A percentile compares a stretch with the other conserved stretches of the same genome.
Evolutionary conservation across 371 early-diverging fungal genomes (phyloP).

Genomic region (Lichtheimia corymbifera): DNA sequence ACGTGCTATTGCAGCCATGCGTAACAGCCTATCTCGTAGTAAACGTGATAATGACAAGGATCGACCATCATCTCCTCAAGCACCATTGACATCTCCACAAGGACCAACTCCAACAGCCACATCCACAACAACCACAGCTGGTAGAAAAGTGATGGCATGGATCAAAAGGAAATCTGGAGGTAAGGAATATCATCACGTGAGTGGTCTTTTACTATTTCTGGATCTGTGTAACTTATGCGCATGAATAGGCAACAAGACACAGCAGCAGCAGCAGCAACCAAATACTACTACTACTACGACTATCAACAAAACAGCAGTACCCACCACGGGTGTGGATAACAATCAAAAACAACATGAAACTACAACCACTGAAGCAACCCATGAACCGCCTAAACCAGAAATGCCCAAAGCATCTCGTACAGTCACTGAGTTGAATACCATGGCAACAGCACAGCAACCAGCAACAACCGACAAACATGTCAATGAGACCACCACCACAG

Average conservation of each 20-base stretch:
- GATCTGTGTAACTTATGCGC: too few relatives aligned
- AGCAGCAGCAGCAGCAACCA: not conserved
- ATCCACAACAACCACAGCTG: not conserved
- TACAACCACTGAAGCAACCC: not conserved
- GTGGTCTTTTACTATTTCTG: too few relatives aligned
- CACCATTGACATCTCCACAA: too few relatives aligned
- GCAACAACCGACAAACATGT: not conserved
- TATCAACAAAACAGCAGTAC: too few relatives aligned
- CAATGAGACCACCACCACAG: not conserved
- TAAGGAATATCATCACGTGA: not conserved
- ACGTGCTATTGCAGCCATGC: constrained; percentile 12
- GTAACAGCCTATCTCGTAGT: constrained; percentile 4
- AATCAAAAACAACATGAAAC: not conserved
- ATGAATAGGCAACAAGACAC: constrained; percentile 6
- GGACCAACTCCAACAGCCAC: not conserved
- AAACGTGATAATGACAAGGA: not conserved
- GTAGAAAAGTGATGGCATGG: constrained; percentile 18
- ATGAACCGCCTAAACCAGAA: constrained; percentile 6
- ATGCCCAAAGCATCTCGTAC: not conserved
- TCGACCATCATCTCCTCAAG: too few relatives aligned
- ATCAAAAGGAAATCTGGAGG: constrained; percentile 20
- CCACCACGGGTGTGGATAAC: too few relatives aligned
- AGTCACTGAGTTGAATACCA: too few relatives aligned
- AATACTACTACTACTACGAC: not conserved
- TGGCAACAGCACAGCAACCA: not conserved